Percentiles rank a stretch among this genome's conserved stretches.
Conservation (phyloP, 164 flowering plant genomes). For the Macadamia integrifolia region DNA sequence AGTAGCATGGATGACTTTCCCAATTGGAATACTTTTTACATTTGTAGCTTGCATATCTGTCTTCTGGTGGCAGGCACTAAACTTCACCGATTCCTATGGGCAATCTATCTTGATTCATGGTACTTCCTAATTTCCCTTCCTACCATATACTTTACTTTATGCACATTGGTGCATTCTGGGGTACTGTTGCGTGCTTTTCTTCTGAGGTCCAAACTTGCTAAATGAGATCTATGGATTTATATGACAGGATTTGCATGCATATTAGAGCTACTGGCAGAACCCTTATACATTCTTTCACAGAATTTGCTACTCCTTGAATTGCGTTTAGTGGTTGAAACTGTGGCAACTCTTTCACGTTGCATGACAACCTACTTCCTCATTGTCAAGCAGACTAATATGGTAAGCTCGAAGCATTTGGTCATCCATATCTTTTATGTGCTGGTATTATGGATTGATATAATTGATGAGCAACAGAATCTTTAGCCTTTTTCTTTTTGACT, state of each 20-base stretch:
- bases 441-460: neutral
- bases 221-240: neutral
- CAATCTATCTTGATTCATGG: conserved; percentile 54
- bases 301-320: conserved; percentile 67
- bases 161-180: neutral
- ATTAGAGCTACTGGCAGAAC: conserved; percentile 88
- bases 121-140: conserved; percentile 8
- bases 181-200: neutral
- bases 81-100: conserved; percentile 36
- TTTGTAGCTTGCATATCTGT: conserved; percentile 28
- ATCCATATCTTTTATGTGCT: neutral
- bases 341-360: conserved; percentile 77
- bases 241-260: conserved; percentile 82
- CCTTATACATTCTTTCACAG: conserved; percentile 88
- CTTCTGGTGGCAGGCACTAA: conserved; percentile 52
- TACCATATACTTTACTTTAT: neutral
- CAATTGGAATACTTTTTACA: conserved; percentile 52
- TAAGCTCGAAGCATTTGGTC: conserved; percentile 14
- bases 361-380: conserved; percentile 60
- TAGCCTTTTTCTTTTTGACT: neutral
- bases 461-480: neutral
- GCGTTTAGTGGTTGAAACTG: conserved; percentile 71
- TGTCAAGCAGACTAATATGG: conserved; percentile 46
- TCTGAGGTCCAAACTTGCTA: neutral
- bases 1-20: conserved; percentile 65